Evolutionary conservation across 108 stramenopile genomes (phyloP), one percentile per base, ranked within the genome.

Genomic region (Bacterosira constricta): DNA sequence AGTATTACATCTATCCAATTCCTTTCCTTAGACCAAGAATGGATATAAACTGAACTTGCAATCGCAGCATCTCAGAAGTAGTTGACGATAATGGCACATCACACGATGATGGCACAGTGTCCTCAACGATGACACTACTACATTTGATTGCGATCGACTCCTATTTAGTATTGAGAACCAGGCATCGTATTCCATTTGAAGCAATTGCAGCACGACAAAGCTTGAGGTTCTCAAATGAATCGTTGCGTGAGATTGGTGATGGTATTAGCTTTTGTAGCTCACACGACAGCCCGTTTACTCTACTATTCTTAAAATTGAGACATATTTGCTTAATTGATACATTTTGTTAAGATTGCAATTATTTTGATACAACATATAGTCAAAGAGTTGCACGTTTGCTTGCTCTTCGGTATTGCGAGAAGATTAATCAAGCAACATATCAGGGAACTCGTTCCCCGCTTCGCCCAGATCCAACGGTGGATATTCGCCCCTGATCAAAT

Each of bases 21-120:
- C 1, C 55, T 90, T 31, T 85, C 89, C 0, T 47, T 77, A 12
- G 89, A 90, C 73, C 83, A 90, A 66, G 89, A 90, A 69, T 34
- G 59, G 12, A 88, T 88, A 85, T 82, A 86, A 56, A 82, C 73
- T 0, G 83, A 77, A 52, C 61, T 90, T 41, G 85, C 70, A 15
- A 51, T 15, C 42, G 30, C 27, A 59, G 51, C 30, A 35, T 12
- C 6, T 46, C 35, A 9, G 2, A 25, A 5, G 69, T 70, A 5
- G 60, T 34, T 9, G 38, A 37, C 23, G 21, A 38, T 45, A 52
- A 67, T 15, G 29, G 46, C 32, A 11, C 15, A 9, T 15, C n/a
- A 44, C 9, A 21, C 13, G 25, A 29, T 18, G n/a, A n/a, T n/a
- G n/a, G n/a, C n/a, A n/a, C n/a, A n/a, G n/a, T n/a, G n/a, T n/a